phyloP scores from a whole-genome alignment of 176 grass and related monocot species.

The Eragrostis curvula region DNA sequence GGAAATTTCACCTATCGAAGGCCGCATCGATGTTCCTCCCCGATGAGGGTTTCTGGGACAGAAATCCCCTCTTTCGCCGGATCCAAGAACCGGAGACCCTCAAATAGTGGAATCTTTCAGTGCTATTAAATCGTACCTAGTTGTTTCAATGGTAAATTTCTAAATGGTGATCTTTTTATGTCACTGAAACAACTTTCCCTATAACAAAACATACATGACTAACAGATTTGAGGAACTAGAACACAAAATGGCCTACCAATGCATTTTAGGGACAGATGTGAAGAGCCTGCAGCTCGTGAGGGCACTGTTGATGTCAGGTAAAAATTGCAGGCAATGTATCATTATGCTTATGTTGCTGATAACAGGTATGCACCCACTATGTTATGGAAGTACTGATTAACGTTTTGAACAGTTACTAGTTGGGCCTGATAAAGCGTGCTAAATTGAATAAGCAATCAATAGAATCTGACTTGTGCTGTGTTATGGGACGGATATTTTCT shows the following conservation, averaged over 20 bases:
- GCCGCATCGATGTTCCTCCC: neutral
- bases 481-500: neutral
- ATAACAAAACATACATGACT: neutral
- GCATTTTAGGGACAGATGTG: neutral
- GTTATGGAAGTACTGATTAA: neutral
- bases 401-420: neutral
- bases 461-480: neutral
- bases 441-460: neutral
- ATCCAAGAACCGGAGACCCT: slow-evolving; percentile 27
- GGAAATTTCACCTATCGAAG: neutral
- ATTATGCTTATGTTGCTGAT: neutral
- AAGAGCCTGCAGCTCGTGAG: neutral
- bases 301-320: neutral
- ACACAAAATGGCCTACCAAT: neutral
- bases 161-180: no score
- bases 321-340: neutral
- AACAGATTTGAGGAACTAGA: neutral
- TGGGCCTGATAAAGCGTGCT: neutral
- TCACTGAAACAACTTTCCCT: neutral
- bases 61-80: neutral
- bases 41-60: neutral
- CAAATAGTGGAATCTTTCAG: no score
- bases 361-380: neutral
- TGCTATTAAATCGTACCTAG: no score
- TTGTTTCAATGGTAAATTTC: no score